A percentile compares a stretch with the other conserved stretches of the same genome.
phyloP scores from a whole-genome alignment of 495 filamentous ascomycete genomes.

The Aspergillus saccharolyticus region DNA sequence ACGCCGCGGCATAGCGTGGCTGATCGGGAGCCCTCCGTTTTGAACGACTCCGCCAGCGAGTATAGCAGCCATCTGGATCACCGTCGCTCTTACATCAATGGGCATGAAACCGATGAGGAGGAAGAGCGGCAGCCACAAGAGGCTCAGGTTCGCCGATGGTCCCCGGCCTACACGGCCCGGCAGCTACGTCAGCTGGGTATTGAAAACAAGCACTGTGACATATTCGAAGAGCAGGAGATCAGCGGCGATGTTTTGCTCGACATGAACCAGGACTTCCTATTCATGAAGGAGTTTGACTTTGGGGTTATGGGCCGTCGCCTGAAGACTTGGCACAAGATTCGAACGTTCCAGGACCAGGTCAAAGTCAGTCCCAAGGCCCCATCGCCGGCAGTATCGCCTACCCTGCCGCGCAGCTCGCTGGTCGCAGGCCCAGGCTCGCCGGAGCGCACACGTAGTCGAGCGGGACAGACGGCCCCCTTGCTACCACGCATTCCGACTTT shows the following conservation, averaged over 20 bases:
- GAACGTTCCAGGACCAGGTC: slow-evolving; percentile 80
- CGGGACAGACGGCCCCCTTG: slow-evolving; percentile 39
- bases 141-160: slow-evolving; percentile 68
- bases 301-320: slow-evolving; percentile 82
- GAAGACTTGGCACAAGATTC: slow-evolving; percentile 95
- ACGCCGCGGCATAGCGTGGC: slow-evolving; percentile 59
- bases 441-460: slow-evolving; percentile 37
- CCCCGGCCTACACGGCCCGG: slow-evolving; percentile 70
- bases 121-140: slow-evolving; percentile 52
- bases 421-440: slow-evolving; percentile 27
- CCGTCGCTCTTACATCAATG: slow-evolving; percentile 82
- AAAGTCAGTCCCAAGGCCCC: slow-evolving; percentile 32
- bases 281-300: slow-evolving; percentile 92
- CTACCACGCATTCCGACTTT: slow-evolving; percentile 59
- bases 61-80: slow-evolving; percentile 76
- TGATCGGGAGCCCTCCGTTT: slow-evolving; percentile 47
- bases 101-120: slow-evolving; percentile 78
- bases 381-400: slow-evolving; percentile 1
- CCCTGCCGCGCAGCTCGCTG: slow-evolving; percentile 25
- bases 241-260: slow-evolving; percentile 86
- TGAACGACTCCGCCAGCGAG: slow-evolving; percentile 84
- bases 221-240: slow-evolving; percentile 96
- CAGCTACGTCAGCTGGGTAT: slow-evolving; percentile 78
- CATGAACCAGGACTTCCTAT: slow-evolving; percentile 89
- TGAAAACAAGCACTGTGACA: slow-evolving; percentile 79